Evolutionary conservation across 805 yeast species (phyloP).

Genomic region (Yamadazyma scolyti): DNA sequence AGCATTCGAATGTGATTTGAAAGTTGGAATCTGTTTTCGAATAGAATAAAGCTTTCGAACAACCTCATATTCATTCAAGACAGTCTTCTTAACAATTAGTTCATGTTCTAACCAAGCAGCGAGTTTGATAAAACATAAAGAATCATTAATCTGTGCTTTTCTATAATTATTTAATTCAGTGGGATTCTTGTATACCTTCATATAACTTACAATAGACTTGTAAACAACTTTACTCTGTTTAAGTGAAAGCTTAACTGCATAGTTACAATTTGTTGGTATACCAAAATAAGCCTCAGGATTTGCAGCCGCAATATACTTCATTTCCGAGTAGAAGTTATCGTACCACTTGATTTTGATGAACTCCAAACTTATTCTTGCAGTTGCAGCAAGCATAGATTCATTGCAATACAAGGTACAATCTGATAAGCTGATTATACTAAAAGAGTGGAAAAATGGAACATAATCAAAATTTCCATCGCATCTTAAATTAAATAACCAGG

Average conservation of each 20-base stretch:
- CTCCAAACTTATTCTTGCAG: constrained; percentile 24
- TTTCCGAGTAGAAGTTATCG: constrained; percentile 53
- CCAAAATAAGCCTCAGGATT: too few relatives aligned
- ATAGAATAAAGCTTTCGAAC: constrained; percentile 54
- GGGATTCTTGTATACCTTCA: constrained; percentile 73
- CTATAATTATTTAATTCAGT: constrained; percentile 69
- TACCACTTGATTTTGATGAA: constrained; percentile 47
- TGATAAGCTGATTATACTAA: constrained; percentile 34
- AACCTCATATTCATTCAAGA: constrained; percentile 62
- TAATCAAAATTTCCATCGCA: constrained; percentile 72
- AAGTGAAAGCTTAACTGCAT: constrained; percentile 22
- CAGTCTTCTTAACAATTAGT: constrained; percentile 33
- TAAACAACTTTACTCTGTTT: constrained; percentile 18
- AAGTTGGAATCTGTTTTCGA: constrained; percentile 50
- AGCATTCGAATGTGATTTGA: constrained; percentile 67
- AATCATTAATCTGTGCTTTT: constrained; percentile 78
- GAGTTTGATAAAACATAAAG: constrained; percentile 67
- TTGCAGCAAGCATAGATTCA: constrained; percentile 32
- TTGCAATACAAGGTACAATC: constrained; percentile 55
- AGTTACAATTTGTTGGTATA: constrained; percentile 28
- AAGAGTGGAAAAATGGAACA: constrained; percentile 82
- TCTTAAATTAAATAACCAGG: constrained; percentile 73
- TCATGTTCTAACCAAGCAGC: constrained; percentile 76
- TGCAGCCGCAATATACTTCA: constrained; percentile 26
- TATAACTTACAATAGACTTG: constrained; percentile 33